Percentiles rank a stretch among this genome's conserved stretches.
These are phyloP conservation scores for Dictyostelium brefeldianum DNA, from an alignment of 78 protist species.

Conservation along the genomic window DNA sequence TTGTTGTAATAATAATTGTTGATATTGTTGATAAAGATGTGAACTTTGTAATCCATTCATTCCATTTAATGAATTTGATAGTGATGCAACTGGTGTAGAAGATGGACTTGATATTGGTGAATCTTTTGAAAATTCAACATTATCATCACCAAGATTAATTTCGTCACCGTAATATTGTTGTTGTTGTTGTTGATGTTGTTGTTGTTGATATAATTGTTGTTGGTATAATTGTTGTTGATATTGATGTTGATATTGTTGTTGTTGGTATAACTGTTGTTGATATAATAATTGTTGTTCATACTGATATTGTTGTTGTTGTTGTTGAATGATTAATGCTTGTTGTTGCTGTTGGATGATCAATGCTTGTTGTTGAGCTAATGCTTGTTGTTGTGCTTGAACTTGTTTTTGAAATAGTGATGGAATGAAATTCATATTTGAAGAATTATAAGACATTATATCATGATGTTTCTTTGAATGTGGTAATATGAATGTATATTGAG, in stretches of 20 bases:
- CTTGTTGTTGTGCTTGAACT: conserved; percentile 3
- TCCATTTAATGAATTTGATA: conserved; percentile 50
- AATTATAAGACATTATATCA: conserved; percentile 15
- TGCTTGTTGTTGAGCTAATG: background rate
- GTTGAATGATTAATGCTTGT: background rate
- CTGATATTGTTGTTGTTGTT: background rate
- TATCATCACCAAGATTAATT: conserved; percentile 67
- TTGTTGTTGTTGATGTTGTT: conserved; percentile 3
- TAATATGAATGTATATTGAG: conserved; percentile 50
- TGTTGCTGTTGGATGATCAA: background rate
- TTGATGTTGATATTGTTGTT: background rate
- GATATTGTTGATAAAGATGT: conserved; percentile 21
- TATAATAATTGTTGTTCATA: background rate
- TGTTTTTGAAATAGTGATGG: background rate
- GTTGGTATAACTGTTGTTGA: background rate
- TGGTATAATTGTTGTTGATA: background rate
- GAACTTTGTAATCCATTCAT: conserved; percentile 30
- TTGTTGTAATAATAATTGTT: background rate
- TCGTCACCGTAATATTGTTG: conserved; percentile 61
- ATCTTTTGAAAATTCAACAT: conserved; percentile 32
- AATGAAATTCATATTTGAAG: background rate
- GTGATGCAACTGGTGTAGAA: conserved; percentile 28
- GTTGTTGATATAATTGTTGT: background rate
- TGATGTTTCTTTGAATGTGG: conserved; percentile 68
- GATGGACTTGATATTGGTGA: conserved; percentile 70